Conservation (phyloP, 345 rosid genomes). For the Eucalyptus melliodora region DNA sequence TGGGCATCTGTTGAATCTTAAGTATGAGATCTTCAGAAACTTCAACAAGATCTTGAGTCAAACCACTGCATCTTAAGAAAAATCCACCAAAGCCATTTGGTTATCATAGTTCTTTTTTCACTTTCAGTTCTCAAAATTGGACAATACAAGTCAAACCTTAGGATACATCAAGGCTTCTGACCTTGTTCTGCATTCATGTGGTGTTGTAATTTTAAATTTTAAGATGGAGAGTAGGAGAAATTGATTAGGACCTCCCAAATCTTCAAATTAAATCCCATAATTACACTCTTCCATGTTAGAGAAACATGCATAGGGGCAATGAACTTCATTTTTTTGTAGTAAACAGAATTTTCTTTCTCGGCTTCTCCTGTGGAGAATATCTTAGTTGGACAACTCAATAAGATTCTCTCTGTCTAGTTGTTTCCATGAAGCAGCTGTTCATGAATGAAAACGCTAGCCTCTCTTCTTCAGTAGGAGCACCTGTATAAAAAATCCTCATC, state of each 20-base stretch:
- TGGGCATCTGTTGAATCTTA: background rate
- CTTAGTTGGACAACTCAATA: background rate
- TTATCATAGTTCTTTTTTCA: background rate
- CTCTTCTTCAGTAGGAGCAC: background rate
- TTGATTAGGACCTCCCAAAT: background rate
- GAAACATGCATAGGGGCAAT: background rate
- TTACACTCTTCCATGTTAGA: background rate
- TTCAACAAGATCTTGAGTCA: background rate
- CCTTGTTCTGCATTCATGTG: background rate
- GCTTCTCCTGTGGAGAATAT: background rate
- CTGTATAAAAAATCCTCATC: background rate
- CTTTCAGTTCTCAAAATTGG: background rate
- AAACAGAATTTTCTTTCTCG: background rate
- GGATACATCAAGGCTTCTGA: background rate
- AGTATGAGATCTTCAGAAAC: background rate
- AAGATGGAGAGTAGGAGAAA: background rate
- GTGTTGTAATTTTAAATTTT: background rate
- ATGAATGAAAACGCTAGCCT: background rate
- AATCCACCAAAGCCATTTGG: background rate
- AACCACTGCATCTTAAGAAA: background rate
- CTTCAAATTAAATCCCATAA: background rate
- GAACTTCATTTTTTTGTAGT: background rate
- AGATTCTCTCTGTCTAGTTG: background rate
- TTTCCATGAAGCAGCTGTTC: background rate
- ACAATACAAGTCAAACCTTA: background rate